Evolutionary conservation across 768 basidiomycete genomes (phyloP), one percentile per base, ranked within the genome.

Genomic region (Pholiota conissans): DNA sequence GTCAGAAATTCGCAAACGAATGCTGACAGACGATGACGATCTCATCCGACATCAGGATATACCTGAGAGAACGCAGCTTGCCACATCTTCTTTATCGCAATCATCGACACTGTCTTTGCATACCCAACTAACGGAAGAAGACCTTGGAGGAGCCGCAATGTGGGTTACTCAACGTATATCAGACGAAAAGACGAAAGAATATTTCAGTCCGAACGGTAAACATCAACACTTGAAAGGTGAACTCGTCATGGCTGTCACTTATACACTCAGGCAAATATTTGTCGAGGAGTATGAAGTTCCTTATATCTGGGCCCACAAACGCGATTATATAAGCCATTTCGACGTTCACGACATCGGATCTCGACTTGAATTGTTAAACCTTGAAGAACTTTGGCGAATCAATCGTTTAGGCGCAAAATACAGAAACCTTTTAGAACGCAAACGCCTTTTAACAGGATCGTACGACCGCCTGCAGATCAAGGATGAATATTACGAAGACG

Each of bases 21-120:
- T 93, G 78, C 77, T 98, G 27, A 96, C 94, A 3, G 93, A 95
- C 61, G 93, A 93, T 57, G 97, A 99, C 71, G 92, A 96, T 65
- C 77, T 93, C 46, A 95, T 99, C 60, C 89, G 95, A 46, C 85
- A 83, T 16, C 85, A 84, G 67, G 97, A 98, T 73, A 85, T 92
- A 34, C 97, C 97, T 1, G 97, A 99, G 69, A 89, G 97, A 48
- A 94, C 95, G 90, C 95, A 96, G 70, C 82, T 98, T 18, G 84
- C 88, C 13, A 90, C 86, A 20, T 93, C 91, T 20, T 90, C 93
- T 0, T 74, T 97, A n/a, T 91, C 91, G 1, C 71, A 76, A 27
- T 80, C 80, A 24, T 79, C 90, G 2, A 81, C 81, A 3, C 73
- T 88, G 49, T 85, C 85, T 30, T 68, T 83, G 8, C 84, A 87